Conservation (phyloP, 352 stramenopile species). For the Phytophthora syringae region DNA sequence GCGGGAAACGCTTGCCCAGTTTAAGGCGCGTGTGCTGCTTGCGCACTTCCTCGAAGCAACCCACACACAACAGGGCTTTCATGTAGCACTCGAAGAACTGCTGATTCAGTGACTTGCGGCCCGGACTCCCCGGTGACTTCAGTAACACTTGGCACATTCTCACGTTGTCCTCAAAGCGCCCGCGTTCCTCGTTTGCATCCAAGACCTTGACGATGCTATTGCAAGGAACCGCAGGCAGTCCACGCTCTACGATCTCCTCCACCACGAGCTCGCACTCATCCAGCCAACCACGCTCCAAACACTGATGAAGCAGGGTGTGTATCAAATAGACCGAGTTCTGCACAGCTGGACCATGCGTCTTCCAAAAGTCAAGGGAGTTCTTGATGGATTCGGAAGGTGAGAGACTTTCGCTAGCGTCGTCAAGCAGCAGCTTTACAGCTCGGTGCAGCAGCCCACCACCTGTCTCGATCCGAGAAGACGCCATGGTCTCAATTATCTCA, state of each 20-base stretch:
- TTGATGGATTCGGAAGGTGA: constrained; percentile 6
- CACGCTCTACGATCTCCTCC: constrained; percentile 18
- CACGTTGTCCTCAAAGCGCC: constrained; percentile 9
- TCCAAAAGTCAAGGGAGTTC: constrained; percentile 10
- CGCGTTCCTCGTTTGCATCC: constrained; percentile 13
- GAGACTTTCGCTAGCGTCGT: constrained; percentile 5
- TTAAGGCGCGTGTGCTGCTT: constrained; percentile 1
- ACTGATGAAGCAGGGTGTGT: constrained; percentile 6
- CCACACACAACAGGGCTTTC: constrained; percentile 17
- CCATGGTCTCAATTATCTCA: constrained; percentile 33
- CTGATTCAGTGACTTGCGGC: constrained; percentile 12
- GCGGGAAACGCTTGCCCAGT: constrained; percentile 25
- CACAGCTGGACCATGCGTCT: neutral
- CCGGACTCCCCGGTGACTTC: neutral
- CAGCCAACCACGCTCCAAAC: constrained; percentile 18
- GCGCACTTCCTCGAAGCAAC: constrained; percentile 14
- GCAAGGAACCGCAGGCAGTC: constrained; percentile 16
- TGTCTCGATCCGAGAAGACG: constrained; percentile 6
- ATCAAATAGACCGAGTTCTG: constrained; percentile 5
- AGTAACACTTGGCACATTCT: constrained; percentile 12
- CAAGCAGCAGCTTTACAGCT: neutral
- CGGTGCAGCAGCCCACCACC: neutral
- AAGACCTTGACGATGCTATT: constrained; percentile 18
- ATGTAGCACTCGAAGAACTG: constrained; percentile 19
- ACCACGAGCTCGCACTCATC: constrained; percentile 29